Evolutionary conservation across 306 rosid species (phyloP).

Genomic region (Begonia loranthoides): DNA sequence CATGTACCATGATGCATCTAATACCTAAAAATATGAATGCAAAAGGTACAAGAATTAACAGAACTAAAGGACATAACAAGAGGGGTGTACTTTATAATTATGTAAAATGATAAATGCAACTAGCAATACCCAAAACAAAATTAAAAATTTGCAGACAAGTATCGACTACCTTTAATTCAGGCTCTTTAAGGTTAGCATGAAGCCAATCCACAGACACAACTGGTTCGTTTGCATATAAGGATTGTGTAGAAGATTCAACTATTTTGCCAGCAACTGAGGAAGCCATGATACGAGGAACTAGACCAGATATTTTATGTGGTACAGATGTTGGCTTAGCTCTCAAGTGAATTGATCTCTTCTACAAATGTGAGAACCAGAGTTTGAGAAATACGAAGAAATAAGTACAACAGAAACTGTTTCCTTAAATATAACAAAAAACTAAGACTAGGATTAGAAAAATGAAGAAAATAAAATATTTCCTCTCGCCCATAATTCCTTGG

Average conservation of each 20-base stretch:
- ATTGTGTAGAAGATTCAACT: conserved; percentile 43
- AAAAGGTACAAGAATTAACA: too few species aligned
- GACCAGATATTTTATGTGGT: conserved; percentile 18
- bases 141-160: not conserved
- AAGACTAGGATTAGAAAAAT: too few species aligned
- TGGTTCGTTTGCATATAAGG: conserved; percentile 52
- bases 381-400: not conserved
- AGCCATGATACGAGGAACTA: conserved; percentile 41
- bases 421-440: not conserved
- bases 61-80: conserved; percentile 1
- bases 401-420: conserved; percentile 5
- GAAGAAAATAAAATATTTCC: too few species aligned
- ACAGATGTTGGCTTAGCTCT: conserved; percentile 23
- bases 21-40: conserved; percentile 31
- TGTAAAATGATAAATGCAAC: too few species aligned
- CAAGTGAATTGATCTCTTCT: conserved; percentile 33
- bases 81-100: not conserved
- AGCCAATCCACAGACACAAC: conserved; percentile 94
- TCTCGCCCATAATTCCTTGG: too few species aligned
- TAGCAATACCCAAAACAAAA: too few species aligned
- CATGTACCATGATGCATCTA: conserved; percentile 99
- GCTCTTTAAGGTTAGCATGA: conserved; percentile 61
- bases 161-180: conserved; percentile 61
- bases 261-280: conserved; percentile 38
- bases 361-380: conserved; percentile 13